phyloP scores from a whole-genome alignment of 2,329 filamentous ascomycete genomes.

The Zopfia rhizophila region DNA sequence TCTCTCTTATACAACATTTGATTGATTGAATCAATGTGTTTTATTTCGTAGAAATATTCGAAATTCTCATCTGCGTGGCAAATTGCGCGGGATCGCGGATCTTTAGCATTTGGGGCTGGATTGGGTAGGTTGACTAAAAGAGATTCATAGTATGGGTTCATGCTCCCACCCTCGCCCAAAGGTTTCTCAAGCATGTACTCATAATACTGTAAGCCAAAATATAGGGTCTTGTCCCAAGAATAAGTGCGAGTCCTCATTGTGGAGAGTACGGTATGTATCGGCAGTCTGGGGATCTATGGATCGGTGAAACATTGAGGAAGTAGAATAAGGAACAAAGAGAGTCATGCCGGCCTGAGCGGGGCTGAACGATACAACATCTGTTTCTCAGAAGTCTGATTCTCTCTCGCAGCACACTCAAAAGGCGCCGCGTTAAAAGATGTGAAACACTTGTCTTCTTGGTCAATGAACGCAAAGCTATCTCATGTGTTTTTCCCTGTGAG shows the following conservation, averaged over 20 bases:
- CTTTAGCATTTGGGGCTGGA: constrained; percentile 23
- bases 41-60: constrained; percentile 33
- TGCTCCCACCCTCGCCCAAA: constrained; percentile 15
- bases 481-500: too few species aligned
- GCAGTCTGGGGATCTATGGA: too few species aligned
- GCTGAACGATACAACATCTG: too few species aligned
- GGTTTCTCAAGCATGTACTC: constrained; percentile 30
- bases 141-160: constrained; percentile 32
- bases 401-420: too few species aligned
- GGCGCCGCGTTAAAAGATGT: too few species aligned
- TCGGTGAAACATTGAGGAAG: too few species aligned
- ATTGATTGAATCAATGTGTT: constrained; percentile 29
- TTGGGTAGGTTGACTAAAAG: constrained; percentile 35
- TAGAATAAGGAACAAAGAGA: too few species aligned
- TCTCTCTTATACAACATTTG: constrained; percentile 26
- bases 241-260: constrained; percentile 10
- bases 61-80: constrained; percentile 35
- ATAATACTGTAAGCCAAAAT: constrained; percentile 32
- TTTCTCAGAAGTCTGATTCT: too few species aligned
- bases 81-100: constrained; percentile 31
- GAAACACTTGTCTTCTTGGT: too few species aligned
- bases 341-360: too few species aligned
- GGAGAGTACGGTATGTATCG: too few species aligned
- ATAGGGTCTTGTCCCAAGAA: constrained; percentile 28
- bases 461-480: too few species aligned